Base-by-base conservation (phyloP, 768 basidiomycete genomes). In the Saitozyma podzolica region DNA sequence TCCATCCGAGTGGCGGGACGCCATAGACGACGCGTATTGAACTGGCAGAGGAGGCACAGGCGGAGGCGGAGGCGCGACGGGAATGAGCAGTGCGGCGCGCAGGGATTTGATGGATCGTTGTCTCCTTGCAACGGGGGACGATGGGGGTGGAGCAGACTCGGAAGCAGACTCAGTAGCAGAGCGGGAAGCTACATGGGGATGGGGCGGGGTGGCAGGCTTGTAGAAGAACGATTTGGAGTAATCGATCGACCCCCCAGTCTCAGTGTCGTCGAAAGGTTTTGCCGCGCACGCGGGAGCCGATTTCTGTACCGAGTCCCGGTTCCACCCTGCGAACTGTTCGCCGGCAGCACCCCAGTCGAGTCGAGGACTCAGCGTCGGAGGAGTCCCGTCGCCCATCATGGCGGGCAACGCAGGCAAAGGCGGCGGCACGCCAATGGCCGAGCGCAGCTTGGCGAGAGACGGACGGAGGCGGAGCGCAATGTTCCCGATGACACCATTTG, bases 161-260 rank as follows among this genome's bases (percentile, higher is more conserved):
- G 53, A 47, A 42, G 53, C 50, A 54, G 49, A 52, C 8, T 19
- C 20, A 19, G 43, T 17, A 17, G 14, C 7, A 10, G 58, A 40
- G n/a, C 19, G 19, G 55, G 49, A 14, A 39, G 17, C 42, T 10
- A 37, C 16, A 50, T 52, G 37, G 40, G 41, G 29, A 42, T 51
- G 47, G 6, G 74, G 75, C 20, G 77, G 77, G 13, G 77, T 78
- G 7, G 67, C 50, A 19, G 77, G 77, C 58, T 72, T 71, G 59
- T 78, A 78, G 62, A 78, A 78, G 74, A 78, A 78, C 20, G 75
- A 76, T 62, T 73, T 67, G 3, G 73, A 65, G 50, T 74, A 78
- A 51, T 78, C 77, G 52, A 75, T 75, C 5, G 56, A 55, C 7
- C 20, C 20, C 9, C 51, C 56, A 9, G 53, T 57, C 7, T 29